Conservation (phyloP, 2,329 filamentous ascomycete genomes). For the Plectosphaerella sp. region DNA sequence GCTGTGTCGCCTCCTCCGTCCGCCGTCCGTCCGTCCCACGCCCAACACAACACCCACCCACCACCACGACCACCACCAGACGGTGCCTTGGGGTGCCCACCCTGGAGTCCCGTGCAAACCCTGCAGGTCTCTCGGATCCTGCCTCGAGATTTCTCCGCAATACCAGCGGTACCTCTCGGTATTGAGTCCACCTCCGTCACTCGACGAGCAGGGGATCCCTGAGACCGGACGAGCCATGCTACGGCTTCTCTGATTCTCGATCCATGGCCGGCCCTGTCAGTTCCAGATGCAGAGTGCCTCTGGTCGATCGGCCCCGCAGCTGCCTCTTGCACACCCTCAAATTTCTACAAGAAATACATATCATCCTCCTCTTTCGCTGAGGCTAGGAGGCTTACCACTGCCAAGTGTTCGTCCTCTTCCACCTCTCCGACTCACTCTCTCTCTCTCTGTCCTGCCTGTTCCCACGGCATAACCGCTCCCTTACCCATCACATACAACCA, state of each 20-base stretch:
- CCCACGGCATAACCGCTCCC: neutral
- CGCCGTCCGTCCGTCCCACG: neutral
- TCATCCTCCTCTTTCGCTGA: conserved; percentile 18
- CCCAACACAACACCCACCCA: conserved; percentile 32
- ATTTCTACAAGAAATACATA: conserved; percentile 29
- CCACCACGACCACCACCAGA: conserved; percentile 19
- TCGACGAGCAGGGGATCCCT: conserved; percentile 34
- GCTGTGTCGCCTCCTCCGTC: neutral
- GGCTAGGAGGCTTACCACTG: conserved; percentile 3
- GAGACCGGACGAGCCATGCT: conserved; percentile 26
- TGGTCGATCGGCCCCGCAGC: conserved; percentile 34
- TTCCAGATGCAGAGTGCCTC: conserved; percentile 23
- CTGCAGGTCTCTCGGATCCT: conserved; percentile 36
- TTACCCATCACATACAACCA: neutral
- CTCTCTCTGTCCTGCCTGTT: neutral
- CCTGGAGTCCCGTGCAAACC: conserved; percentile 30
- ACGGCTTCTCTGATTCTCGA: conserved; percentile 30
- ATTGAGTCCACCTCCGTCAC: conserved; percentile 44
- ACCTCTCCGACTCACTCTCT: conserved; percentile 2
- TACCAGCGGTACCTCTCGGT: conserved; percentile 36
- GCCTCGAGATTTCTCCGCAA: conserved; percentile 42
- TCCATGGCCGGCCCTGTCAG: conserved; percentile 36
- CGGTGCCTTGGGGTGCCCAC: conserved; percentile 10
- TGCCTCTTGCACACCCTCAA: conserved; percentile 29
- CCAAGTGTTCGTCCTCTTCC: conserved; percentile 11